Conservation (phyloP, 2,329 filamentous ascomycete genomes). For the Claviceps digitariae region DNA sequence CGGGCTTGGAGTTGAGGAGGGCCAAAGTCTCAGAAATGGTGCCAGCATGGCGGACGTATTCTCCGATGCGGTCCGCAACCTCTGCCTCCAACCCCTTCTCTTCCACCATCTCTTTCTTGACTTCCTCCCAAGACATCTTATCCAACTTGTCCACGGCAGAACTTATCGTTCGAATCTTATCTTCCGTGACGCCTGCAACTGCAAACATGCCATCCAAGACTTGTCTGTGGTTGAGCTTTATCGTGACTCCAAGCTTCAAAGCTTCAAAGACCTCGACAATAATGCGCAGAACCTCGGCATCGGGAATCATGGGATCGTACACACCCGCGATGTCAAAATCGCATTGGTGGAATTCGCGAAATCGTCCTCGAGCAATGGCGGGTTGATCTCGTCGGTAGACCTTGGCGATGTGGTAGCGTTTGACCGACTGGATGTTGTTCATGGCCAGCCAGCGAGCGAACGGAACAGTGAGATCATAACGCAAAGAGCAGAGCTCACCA, state of each 20-base stretch:
- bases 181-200: constrained; percentile 74
- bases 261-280: constrained; percentile 74
- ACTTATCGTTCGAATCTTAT: constrained; percentile 80
- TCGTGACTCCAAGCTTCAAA: constrained; percentile 61
- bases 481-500: constrained; percentile 59
- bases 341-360: constrained; percentile 96
- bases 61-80: constrained; percentile 76
- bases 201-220: constrained; percentile 87
- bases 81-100: constrained; percentile 60
- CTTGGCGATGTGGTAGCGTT: constrained; percentile 91
- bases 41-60: constrained; percentile 69
- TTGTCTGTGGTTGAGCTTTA: constrained; percentile 92
- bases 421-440: constrained; percentile 77
- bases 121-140: constrained; percentile 81
- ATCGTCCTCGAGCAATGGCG: constrained; percentile 75
- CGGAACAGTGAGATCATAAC: constrained; percentile 80
- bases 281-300: constrained; percentile 78
- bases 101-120: constrained; percentile 83
- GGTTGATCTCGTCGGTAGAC: constrained; percentile 42
- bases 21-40: constrained; percentile 55
- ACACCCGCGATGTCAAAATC: constrained; percentile 88
- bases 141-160: constrained; percentile 94
- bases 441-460: constrained; percentile 89
- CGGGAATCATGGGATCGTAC: constrained; percentile 84
- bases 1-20: constrained; percentile 52